Base-by-base conservation (phyloP, 192 early-diverging fungal species). In the Coemansia sp. region DNA sequence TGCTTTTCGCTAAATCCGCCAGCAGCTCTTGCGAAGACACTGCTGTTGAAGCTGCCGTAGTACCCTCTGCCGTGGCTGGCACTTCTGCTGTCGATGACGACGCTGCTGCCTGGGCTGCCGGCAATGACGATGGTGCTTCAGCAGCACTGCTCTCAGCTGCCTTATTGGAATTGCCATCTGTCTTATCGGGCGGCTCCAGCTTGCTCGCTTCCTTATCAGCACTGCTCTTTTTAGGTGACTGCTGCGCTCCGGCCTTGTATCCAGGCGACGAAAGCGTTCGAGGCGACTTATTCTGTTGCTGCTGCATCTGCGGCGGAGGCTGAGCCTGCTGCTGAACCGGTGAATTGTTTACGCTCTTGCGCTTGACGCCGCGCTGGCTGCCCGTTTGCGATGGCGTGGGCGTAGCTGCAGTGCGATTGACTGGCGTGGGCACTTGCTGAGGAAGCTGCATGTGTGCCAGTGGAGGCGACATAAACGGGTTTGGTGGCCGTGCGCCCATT, bases 261-360 rank as follows among this genome's bases (percentile, higher is more conserved):
- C 30, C 30, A 16, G 39, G 39, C 39, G 39, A 16, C 39, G 45
- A 47, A 16, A 50, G 64, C 12, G 68, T 50, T 6, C 66, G 53
- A 1, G 73, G 67, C 55, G 73, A 70, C 40, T 77, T 77, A 38
- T 55, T 63, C 23, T 43, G n/a, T 52, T n/a, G 54, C 44, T 12
- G 28, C 3, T 30, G 49, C 31, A 15, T 16, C 8, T 19, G 41
- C 0, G 67, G 67, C 0, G 73, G 73, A 37, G 73, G 50, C 55
- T n/a, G 54, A 33, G 15, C 49, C 1, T 30, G 49, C 31, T 30
- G 26, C 8, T 19, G 41, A 0, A 63, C 73, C 0, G 73, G 73
- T 38, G 73, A 77, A 21, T 47, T 70, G 16, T 68, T 63, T 36
- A 63, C 65, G 39, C 73, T 77, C 73, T 77, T 77, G 50, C 73